Evolutionary conservation across 345 rosid species (phyloP), one percentile per base, ranked within the genome.

Genomic region (Eutrema yunnanense): DNA sequence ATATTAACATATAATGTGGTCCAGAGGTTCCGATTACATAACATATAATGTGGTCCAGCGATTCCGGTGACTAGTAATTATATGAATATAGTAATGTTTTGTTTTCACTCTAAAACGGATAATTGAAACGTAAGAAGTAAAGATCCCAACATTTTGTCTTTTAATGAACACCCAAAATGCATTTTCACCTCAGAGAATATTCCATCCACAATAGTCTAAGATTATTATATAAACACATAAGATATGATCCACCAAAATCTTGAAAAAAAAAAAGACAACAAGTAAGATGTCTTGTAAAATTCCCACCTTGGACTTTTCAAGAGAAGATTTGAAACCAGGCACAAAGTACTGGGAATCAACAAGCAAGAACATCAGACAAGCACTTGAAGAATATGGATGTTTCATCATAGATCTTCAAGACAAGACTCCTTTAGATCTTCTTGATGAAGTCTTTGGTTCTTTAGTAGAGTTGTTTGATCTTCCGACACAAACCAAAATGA

Each of bases 391-490:
- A 29, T 63, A 63, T 14, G 80, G 80, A 12, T 76, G 80, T 63
- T 76, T 76, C 80, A 76, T 76, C 46, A 70, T 76, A 40, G 80
- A 76, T 64, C 71, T 76, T 40, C 66, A 76, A 62, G 67, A 71
- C 54, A 70, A 71, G 55, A 14, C 75, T 71, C 76, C 75, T 5
- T 42, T 76, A 48, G 55, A 57, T 63, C 80, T 76, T 56, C 80
- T 76, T 41, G 34, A 48, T 12, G 9, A 57, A 56, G 76, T 76
- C 34, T 76, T 76, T 65, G 62, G 69, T 71, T 70, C 75, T 55
- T 56, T 76, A 11, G 52, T 64, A 40, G 55, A 48, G 8, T 64
- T 76, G 62, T 76, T 76, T 42, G 62, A 71, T 63, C 80, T 76
- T 57, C 76, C 76, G 0, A 76, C 76, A 34, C 55, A 47, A 0